Conservation (phyloP, 2,329 filamentous ascomycete species). For the Grosmannia serpens region DNA sequence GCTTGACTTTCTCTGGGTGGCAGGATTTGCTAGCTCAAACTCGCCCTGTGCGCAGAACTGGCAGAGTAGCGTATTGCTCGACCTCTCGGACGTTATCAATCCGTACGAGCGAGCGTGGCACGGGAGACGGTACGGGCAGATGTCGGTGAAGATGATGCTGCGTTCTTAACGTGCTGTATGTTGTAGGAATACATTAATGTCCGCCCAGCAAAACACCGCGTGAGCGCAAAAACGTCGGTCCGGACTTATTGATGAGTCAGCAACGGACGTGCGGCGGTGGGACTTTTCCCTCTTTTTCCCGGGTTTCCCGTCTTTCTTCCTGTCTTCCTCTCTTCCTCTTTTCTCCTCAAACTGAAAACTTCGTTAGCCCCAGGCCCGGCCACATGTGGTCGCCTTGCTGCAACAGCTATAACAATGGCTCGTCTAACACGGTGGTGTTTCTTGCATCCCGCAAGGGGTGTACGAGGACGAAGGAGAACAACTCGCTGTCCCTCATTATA, state of each 20-base stretch:
- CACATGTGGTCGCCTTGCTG: neutral
- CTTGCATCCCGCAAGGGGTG: neutral
- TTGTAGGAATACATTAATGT: too few relatives aligned
- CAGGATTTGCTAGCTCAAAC: neutral
- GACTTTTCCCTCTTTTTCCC: neutral
- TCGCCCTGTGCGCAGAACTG: neutral
- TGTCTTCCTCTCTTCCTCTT: slow-evolving; percentile 18
- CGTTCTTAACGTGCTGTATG: too few relatives aligned
- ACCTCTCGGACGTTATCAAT: neutral
- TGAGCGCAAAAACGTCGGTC: too few relatives aligned
- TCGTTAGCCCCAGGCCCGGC: slow-evolving; percentile 17
- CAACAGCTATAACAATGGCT: slow-evolving; percentile 6
- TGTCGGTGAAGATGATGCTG: too few relatives aligned
- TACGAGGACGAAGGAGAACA: slow-evolving; percentile 1
- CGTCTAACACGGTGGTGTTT: neutral
- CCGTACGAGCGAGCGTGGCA: neutral
- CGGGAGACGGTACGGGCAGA: too few relatives aligned
- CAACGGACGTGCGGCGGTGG: too few relatives aligned
- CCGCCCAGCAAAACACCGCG: too few relatives aligned
- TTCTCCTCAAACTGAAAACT: slow-evolving; percentile 37
- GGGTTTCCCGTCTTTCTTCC: neutral
- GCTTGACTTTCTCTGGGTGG: neutral
- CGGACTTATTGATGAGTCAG: too few relatives aligned
- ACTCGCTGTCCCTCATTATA: slow-evolving; percentile 40
- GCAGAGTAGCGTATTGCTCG: neutral